Conservation (phyloP, 352 stramenopile genomes). For the Pythium grandisporangium region DNA sequence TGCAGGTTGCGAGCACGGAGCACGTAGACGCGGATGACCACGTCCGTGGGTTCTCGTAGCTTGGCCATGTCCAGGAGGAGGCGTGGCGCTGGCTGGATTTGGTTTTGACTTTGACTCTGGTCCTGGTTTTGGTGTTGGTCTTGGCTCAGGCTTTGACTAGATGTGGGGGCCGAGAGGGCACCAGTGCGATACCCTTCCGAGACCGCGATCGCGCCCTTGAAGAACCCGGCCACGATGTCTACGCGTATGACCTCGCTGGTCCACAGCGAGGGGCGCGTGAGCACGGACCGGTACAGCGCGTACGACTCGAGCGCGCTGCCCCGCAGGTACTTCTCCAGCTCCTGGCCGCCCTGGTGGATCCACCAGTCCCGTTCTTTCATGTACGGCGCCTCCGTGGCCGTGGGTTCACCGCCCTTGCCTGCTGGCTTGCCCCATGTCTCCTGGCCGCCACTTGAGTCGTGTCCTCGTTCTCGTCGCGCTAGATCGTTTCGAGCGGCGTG, state of each 20-base stretch:
- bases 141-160: too few species aligned
- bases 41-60: constrained; percentile 35
- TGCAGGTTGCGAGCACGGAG: constrained; percentile 62
- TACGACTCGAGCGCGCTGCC: constrained; percentile 72
- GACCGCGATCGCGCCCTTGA: constrained; percentile 73
- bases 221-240: constrained; percentile 55
- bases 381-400: constrained; percentile 26
- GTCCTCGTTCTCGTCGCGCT: constrained; percentile 7
- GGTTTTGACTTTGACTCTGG: constrained; percentile 13
- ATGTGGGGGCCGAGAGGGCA: too few species aligned
- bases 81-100: constrained; percentile 1
- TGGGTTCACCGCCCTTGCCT: too few species aligned
- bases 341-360: constrained; percentile 56
- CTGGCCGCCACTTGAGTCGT: too few species aligned
- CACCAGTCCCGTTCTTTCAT: constrained; percentile 63
- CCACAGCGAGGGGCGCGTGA: constrained; percentile 44
- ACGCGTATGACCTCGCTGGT: constrained; percentile 40
- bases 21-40: constrained; percentile 71
- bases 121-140: too few species aligned
- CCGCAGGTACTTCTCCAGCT: constrained; percentile 71
- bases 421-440: too few species aligned
- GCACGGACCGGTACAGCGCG: constrained; percentile 43
- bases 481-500: constrained; percentile 33
- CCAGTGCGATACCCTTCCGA: constrained; percentile 20
- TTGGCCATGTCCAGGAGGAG: constrained; percentile 32